phyloP scores from a whole-genome alignment of 768 basidiomycete genomes.

The Coprinellus micaceus region DNA sequence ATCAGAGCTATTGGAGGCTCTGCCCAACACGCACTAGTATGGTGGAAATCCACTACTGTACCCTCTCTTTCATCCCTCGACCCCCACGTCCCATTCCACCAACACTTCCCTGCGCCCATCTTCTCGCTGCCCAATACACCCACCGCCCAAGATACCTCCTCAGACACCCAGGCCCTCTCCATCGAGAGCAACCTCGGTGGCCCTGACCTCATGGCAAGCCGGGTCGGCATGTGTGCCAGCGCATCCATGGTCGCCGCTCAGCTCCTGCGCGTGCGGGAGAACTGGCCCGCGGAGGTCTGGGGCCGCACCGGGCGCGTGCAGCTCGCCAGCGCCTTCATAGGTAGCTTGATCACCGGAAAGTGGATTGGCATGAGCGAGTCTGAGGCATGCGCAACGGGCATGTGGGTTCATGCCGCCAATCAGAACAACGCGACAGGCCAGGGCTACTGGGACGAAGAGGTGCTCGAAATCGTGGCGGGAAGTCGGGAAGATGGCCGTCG shows the following conservation, averaged over 20 bases:
- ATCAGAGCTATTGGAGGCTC: conserved; percentile 76
- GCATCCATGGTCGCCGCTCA: conserved; percentile 73
- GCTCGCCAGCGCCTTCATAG: conserved; percentile 72
- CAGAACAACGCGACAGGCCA: conserved; percentile 24
- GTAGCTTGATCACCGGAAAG: conserved; percentile 66
- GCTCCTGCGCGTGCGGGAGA: conserved; percentile 73
- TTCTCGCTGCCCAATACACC: conserved; percentile 76
- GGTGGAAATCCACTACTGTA: conserved; percentile 81
- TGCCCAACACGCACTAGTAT: conserved; percentile 75
- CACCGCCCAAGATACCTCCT: conserved; percentile 75
- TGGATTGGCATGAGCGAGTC: conserved; percentile 72
- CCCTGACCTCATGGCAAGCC: conserved; percentile 70
- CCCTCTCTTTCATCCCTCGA: conserved; percentile 71
- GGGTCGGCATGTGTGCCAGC: conserved; percentile 70
- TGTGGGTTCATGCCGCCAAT: conserved; percentile 65
- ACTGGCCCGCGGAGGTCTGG: conserved; percentile 77
- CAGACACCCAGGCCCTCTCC: conserved; percentile 71
- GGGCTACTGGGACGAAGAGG: conserved; percentile 74
- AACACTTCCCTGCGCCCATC: conserved; percentile 61
- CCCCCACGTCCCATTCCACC: conserved; percentile 62
- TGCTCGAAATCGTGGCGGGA: conserved; percentile 76
- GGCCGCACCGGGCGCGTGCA: conserved; percentile 71
- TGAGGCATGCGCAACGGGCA: conserved; percentile 73
- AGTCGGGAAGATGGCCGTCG: conserved; percentile 68
- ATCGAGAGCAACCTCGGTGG: conserved; percentile 77